Conservation (phyloP, 495 filamentous ascomycete genomes). For the Aspergillus cavernicola region DNA sequence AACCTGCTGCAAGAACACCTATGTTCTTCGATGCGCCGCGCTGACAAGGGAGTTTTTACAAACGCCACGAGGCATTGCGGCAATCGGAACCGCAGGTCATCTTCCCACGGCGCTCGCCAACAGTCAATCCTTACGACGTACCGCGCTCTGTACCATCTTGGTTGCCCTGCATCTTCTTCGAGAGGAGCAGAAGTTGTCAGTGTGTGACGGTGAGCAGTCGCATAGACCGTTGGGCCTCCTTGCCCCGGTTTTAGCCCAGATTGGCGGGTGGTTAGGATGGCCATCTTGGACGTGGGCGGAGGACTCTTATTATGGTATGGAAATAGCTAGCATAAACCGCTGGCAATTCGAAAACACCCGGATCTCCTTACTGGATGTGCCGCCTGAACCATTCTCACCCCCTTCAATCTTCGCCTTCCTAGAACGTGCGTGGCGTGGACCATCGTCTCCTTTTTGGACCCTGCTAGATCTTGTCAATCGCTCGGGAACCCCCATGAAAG, state of each 20-base stretch:
- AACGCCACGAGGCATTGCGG: constrained; percentile 47
- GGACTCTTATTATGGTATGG: constrained; percentile 64
- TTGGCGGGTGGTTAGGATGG: constrained; percentile 86
- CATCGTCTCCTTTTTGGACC: constrained; percentile 50
- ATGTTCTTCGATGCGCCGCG: constrained; percentile 39
- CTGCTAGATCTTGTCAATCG: constrained; percentile 53
- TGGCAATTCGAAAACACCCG: constrained; percentile 59
- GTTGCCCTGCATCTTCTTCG: constrained; percentile 77
- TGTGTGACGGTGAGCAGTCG: constrained; percentile 53
- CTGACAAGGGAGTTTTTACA: constrained; percentile 56
- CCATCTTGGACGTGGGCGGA: constrained; percentile 56
- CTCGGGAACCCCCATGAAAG: constrained; percentile 36
- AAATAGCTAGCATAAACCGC: constrained; percentile 55
- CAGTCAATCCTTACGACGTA: constrained; percentile 51
- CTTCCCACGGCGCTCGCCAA: constrained; percentile 58
- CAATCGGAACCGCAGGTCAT: constrained; percentile 52
- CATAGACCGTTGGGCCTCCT: constrained; percentile 52
- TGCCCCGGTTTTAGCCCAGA: constrained; percentile 69
- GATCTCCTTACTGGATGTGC: constrained; percentile 44
- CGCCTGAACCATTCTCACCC: constrained; percentile 58
- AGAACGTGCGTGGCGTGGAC: constrained; percentile 36
- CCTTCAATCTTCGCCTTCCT: constrained; percentile 71
- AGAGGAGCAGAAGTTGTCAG: constrained; percentile 85
- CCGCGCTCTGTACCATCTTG: constrained; percentile 63
- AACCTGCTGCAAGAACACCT: constrained; percentile 46